Evolutionary conservation across 768 basidiomycete species (phyloP), one percentile per base, ranked within the genome.

Genomic region (Epithele typhae): DNA sequence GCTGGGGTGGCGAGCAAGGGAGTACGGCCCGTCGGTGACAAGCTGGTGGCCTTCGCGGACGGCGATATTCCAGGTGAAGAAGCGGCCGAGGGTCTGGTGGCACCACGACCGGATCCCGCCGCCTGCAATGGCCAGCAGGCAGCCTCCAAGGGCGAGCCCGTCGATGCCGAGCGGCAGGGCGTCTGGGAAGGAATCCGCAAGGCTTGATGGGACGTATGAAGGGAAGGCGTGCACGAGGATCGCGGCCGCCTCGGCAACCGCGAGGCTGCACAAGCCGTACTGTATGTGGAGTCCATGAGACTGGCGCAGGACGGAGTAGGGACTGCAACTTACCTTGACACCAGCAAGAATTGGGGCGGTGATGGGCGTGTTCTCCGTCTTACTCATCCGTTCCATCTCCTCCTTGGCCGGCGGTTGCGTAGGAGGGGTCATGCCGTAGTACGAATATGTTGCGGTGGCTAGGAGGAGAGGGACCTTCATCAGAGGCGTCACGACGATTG

Each of bases 1-100:
- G 40, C 45, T 45, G 11, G 49, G 56, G 37, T 57, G 53, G 14
- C 56, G 56, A 4, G 54, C 49, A 24, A 35, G 24, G 8, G 21
- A 14, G 49, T 57, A 57, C 6, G 49, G 49, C 10, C 49, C 53
- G 17, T 4, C 17, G 2, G 41, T 54, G 37, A 54, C 35, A 22
- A 57, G 39, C 35, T 41, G 44, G 40, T 57, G 56, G 23, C 40
- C 23, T 5, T 30, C 36, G 11, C 32, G 36, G 11, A 52, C 34
- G 25, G 49, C 43, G 27, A 54, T 39, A 15, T 51, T 25, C 42
- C 45, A 54, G 2, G 56, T 57, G 38, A 54, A 57, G 27, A 51
- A 34, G 5, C 22, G 18, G 7, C 53, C 56, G 7, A 57, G 45
- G 17, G 49, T 37, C 17, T 30, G 21, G 37, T 46, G 37, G 24